These are phyloP conservation scores for Aegilops umbellulata DNA, from an alignment of 176 grass and related monocot species.

Conservation along the genomic window DNA sequence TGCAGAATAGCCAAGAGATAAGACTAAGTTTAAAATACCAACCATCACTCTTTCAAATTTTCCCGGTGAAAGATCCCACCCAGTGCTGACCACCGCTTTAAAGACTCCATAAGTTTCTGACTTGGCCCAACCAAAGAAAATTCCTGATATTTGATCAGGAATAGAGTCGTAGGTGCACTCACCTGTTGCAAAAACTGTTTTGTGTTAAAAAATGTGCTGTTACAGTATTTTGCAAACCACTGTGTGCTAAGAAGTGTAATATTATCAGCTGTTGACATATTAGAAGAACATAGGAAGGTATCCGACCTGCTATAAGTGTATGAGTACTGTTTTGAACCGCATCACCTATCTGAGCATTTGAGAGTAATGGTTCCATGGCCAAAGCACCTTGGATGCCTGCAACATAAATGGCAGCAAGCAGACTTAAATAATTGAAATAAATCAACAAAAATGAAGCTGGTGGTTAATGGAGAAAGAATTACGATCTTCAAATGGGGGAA, in stretches of 20 bases:
- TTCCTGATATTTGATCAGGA: conserved; percentile 71
- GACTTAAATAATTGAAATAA: conserved; percentile 4
- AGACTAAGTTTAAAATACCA: conserved; percentile 11
- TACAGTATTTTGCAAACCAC: neutral
- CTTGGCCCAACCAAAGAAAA: conserved; percentile 84
- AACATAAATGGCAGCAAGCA: conserved; percentile 22
- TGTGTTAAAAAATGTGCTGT: neutral
- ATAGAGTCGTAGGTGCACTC: conserved; percentile 52
- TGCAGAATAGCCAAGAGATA: neutral
- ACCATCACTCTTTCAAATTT: conserved; percentile 61
- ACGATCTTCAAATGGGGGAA: conserved; percentile 86
- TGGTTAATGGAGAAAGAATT: conserved; percentile 34
- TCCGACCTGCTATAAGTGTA: conserved; percentile 49
- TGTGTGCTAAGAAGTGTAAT: neutral
- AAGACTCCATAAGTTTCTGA: conserved; percentile 42
- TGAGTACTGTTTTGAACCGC: conserved; percentile 33
- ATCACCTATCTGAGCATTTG: conserved; percentile 29
- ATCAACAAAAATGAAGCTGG: neutral
- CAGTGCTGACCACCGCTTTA: conserved; percentile 59
- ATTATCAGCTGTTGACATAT: neutral
- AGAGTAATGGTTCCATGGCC: conserved; percentile 61
- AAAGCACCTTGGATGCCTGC: conserved; percentile 62
- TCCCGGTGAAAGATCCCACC: conserved; percentile 60
- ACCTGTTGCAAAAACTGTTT: conserved; percentile 38
- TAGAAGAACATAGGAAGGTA: neutral